These are phyloP conservation scores for Penicillium sp. DNA, from an alignment of 2,329 filamentous ascomycete genomes.

Conservation along the genomic window DNA sequence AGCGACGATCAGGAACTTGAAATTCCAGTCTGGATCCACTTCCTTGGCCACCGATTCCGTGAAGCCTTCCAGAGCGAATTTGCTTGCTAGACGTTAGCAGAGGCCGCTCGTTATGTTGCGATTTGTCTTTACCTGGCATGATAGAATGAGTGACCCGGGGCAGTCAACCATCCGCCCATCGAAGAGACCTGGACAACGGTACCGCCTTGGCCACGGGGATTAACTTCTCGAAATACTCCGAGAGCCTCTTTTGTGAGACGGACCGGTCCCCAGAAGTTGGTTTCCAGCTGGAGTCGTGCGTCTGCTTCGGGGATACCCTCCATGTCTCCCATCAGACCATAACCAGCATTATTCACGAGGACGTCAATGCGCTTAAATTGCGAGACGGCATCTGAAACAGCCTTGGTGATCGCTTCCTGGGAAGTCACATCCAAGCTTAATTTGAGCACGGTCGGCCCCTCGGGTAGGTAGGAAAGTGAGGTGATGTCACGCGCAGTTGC, in stretches of 20 bases:
- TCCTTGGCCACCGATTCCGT: conserved; percentile 49
- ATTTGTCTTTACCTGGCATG: conserved; percentile 24
- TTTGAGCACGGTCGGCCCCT: conserved; percentile 31
- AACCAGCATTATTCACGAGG: conserved; percentile 62
- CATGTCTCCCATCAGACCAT: conserved; percentile 53
- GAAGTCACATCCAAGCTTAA: conserved; percentile 8
- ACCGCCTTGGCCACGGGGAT: conserved; percentile 42
- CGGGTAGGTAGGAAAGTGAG: conserved; percentile 42
- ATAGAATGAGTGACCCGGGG: conserved; percentile 40
- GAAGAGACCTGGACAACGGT: conserved; percentile 57
- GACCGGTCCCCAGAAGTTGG: conserved; percentile 60
- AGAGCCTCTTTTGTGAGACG: conserved; percentile 46
- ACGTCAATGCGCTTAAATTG: conserved; percentile 59
- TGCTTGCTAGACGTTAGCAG: conserved; percentile 22
- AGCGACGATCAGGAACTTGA: conserved; percentile 31
- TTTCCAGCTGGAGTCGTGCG: conserved; percentile 55
- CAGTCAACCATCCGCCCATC: conserved; percentile 47
- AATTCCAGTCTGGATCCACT: conserved; percentile 45
- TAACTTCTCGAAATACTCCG: conserved; percentile 25
- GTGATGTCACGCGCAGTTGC: conserved; percentile 48
- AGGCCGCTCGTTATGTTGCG: neutral
- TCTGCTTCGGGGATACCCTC: conserved; percentile 53
- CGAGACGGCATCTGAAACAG: conserved; percentile 42
- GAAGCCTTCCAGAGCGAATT: conserved; percentile 50
- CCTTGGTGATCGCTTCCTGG: conserved; percentile 14